phyloP scores from a whole-genome alignment of 148 eudicot genomes.

The Silene uniflora region DNA sequence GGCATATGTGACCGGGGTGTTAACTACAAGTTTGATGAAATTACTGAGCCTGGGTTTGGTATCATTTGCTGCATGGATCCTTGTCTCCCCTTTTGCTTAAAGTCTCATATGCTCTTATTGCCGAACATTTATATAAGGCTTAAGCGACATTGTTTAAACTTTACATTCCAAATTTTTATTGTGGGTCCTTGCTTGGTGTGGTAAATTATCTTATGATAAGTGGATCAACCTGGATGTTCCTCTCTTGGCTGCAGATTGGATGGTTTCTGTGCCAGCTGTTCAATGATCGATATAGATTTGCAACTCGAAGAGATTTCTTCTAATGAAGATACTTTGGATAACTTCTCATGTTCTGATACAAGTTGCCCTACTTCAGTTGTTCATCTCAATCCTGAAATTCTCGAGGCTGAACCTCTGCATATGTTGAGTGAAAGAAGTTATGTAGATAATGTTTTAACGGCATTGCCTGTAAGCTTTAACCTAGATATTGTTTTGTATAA shows the following conservation, averaged over 20 bases:
- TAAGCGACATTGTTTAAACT: too few species aligned
- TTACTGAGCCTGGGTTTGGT: too few species aligned
- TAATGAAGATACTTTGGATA: constrained; percentile 51
- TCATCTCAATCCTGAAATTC: constrained; percentile 51
- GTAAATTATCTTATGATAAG: not conserved
- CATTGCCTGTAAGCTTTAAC: constrained; percentile 58
- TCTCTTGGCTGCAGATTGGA: constrained; percentile 46
- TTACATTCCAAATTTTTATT: too few species aligned
- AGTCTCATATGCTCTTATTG: not conserved
- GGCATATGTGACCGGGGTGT: too few species aligned
- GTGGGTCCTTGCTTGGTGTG: too few species aligned
- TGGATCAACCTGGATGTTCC: not conserved
- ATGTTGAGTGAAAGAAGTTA: constrained; percentile 50
- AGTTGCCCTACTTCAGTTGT: constrained; percentile 41
- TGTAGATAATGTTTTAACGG: constrained; percentile 63
- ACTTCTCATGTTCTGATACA: constrained; percentile 40
- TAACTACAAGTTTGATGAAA: too few species aligned
- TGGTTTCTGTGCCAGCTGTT: constrained; percentile 52
- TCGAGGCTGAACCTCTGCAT: constrained; percentile 52
- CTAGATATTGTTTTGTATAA: not conserved
- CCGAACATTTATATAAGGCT: too few species aligned
- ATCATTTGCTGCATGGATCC: too few species aligned
- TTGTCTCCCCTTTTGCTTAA: too few species aligned
- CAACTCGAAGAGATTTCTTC: constrained; percentile 35
- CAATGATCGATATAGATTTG: constrained; percentile 53